Conservation (phyloP, 768 basidiomycete genomes). For the Pholiota conissans region DNA sequence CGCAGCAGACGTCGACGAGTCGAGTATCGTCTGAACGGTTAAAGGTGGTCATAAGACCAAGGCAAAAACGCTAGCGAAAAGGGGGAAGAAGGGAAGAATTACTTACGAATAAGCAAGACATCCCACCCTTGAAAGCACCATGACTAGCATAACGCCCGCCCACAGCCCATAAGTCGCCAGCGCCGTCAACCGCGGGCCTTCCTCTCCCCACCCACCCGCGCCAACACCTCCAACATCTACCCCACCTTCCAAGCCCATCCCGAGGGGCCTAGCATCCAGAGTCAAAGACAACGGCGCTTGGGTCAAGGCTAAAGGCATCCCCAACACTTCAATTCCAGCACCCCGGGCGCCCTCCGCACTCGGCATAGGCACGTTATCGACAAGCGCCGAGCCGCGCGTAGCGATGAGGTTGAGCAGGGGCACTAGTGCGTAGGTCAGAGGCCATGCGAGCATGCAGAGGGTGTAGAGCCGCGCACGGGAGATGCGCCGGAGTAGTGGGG, state of each 20-base stretch:
- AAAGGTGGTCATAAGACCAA: too few relatives aligned
- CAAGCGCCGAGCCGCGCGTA: not conserved
- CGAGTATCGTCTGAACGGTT: too few relatives aligned
- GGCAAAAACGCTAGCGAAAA: not conserved
- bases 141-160: slow-evolving; percentile 6
- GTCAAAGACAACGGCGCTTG: too few relatives aligned
- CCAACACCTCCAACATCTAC: not conserved
- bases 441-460: slow-evolving; percentile 16
- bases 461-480: slow-evolving; percentile 12
- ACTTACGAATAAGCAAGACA: slow-evolving; percentile 17
- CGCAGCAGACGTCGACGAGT: not conserved
- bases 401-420: slow-evolving; percentile 15
- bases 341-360: not conserved
- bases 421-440: slow-evolving; percentile 6
- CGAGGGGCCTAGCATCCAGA: too few relatives aligned
- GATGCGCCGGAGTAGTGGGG: slow-evolving; percentile 10
- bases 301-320: not conserved
- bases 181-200: not conserved
- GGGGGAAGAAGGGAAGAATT: not conserved
- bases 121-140: slow-evolving; percentile 15
- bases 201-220: not conserved
- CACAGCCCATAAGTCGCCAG: slow-evolving; percentile 7
- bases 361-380: not conserved
- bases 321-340: not conserved
- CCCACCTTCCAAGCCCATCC: not conserved